A percentile compares a stretch with the other conserved stretches of the same genome.
These are phyloP conservation scores for Coemansia sp. DNA, from an alignment of 192 early-diverging fungal species.

Conservation along the genomic window DNA sequence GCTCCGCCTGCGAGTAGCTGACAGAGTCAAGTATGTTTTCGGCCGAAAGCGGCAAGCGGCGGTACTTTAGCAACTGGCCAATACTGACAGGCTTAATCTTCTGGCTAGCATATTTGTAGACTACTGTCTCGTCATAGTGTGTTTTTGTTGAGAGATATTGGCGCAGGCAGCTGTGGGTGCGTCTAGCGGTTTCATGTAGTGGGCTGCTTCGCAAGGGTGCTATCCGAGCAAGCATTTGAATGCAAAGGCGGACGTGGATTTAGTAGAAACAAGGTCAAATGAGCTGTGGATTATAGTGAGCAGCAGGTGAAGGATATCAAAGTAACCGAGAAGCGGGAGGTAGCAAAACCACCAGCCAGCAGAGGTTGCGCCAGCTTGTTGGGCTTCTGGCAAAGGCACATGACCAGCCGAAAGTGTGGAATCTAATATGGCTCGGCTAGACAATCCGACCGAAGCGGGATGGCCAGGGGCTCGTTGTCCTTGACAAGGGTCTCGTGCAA, in stretches of 20 bases:
- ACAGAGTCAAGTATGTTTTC: conserved; percentile 60
- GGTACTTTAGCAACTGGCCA: conserved; percentile 72
- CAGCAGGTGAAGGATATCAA: neutral
- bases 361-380: neutral
- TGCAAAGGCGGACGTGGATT: neutral
- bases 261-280: neutral
- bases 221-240: neutral
- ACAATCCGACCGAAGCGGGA: conserved; percentile 65
- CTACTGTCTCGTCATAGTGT: conserved; percentile 51
- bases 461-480: conserved; percentile 76
- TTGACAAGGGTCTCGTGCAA: conserved; percentile 79
- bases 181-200: neutral
- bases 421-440: neutral
- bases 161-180: neutral
- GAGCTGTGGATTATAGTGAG: neutral
- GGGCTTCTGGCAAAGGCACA: neutral
- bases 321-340: neutral
- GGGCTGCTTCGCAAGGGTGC: neutral
- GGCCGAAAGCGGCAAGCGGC: conserved; percentile 59
- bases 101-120: conserved; percentile 51
- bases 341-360: neutral
- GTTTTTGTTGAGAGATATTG: conserved; percentile 20
- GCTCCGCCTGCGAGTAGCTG: conserved; percentile 69
- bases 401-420: neutral
- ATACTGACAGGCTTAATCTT: conserved; percentile 68